These are phyloP conservation scores for Aspergillus hortae DNA, from an alignment of 2,329 filamentous ascomycete species.

Conservation along the genomic window DNA sequence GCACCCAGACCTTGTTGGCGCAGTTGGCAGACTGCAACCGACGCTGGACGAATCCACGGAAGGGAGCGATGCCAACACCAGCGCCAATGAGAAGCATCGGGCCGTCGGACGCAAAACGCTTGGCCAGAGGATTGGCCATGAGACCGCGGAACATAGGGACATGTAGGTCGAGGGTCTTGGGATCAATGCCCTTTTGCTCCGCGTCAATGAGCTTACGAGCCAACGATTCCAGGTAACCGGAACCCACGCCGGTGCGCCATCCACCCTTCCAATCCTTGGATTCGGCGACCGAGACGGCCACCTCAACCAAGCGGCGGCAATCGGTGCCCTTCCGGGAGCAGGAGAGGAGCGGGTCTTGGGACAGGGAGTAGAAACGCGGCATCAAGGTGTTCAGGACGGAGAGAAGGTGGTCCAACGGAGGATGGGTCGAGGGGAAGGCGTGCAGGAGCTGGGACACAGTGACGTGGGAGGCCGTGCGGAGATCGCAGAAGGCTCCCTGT, in stretches of 20 bases:
- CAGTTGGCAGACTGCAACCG: constrained; percentile 91
- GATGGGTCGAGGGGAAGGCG: constrained; percentile 88
- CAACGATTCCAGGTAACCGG: constrained; percentile 87
- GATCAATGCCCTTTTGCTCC: constrained; percentile 56
- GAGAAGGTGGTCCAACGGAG: constrained; percentile 77
- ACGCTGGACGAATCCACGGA: constrained; percentile 95
- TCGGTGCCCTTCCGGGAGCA: constrained; percentile 66
- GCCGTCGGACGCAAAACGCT: constrained; percentile 86
- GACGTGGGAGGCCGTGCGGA: constrained; percentile 83
- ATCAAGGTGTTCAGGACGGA: constrained; percentile 81
- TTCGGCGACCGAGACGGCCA: constrained; percentile 95
- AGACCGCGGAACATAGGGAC: constrained; percentile 97
- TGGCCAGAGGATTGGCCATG: constrained; percentile 93
- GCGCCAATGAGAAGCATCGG: constrained; percentile 98
- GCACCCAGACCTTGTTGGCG: constrained; percentile 95
- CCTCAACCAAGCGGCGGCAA: constrained; percentile 78
- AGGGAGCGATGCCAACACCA: constrained; percentile 93
- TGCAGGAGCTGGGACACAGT: constrained; percentile 80
- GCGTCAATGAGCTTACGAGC: constrained; percentile 69
- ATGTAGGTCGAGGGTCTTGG: constrained; percentile 59
- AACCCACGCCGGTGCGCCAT: constrained; percentile 77
- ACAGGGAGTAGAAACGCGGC: constrained; percentile 97
- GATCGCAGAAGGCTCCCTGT: constrained; percentile 87
- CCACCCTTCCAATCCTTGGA: constrained; percentile 72
- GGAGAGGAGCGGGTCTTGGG: constrained; percentile 86